Evolutionary conservation across 2,329 filamentous ascomycete genomes (phyloP), one percentile per base, ranked within the genome.

Genomic region (Diaporthe vaccinii): DNA sequence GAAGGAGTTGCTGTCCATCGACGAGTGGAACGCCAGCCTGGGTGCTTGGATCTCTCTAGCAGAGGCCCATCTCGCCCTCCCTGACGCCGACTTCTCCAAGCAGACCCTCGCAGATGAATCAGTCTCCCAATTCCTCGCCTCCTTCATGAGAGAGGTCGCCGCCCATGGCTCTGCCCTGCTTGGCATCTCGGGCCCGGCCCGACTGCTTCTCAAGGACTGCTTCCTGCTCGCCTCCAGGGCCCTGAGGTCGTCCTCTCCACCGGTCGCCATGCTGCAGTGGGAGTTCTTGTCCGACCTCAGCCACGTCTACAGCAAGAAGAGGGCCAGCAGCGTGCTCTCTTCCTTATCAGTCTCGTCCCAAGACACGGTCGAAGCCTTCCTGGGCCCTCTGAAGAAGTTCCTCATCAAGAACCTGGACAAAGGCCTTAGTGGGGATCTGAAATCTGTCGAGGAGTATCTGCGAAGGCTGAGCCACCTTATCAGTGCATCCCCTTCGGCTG

Each of bases 21-120:
- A 88, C 69, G 94, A 98, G 84, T 98, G 95, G 95, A 88, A 93
- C 78, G 87, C 90, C 44, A 95, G 93, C 82, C 85, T 97, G 62
- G 90, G 93, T 77, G 92, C 94, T 49, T 98, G 95, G 95, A 85
- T 92, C 25, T 86, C 90, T 15, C 87, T 98, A 9, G 85, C 91
- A 9, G 88, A 92, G 72, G 88, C 92, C 3, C 90, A 95, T 77
- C 83, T 97, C 41, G 87, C 89, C 20, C 84, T 93, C 0, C 79
- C 89, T 0, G 87, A 91, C 9, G 80, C 87, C 1, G 85, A 91
- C 0, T 93, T 97, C 76, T 78, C 82, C 62, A 81, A 83, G 49
- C 82, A 84, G 36, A 86, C 90, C 12, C 78, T 83, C 4, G 87
- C 89, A 6, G 90, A 94, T 78, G 87, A 89, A 49, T 91, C 92